phyloP scores from a whole-genome alignment of 495 filamentous ascomycete species.

The Halenospora varia region DNA sequence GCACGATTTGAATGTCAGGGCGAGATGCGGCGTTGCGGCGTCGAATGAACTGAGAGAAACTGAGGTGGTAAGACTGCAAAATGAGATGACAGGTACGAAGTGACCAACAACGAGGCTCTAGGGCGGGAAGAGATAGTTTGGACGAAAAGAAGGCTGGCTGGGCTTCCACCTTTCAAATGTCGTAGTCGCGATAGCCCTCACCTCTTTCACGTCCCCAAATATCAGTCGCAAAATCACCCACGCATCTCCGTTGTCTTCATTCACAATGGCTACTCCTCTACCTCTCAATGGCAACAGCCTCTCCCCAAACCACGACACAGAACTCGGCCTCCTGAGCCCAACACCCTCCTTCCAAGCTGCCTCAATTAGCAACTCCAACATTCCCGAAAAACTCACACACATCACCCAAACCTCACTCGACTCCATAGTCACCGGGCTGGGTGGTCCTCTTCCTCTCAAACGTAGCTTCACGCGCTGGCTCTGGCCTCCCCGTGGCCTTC shows the following conservation, averaged over 20 bases:
- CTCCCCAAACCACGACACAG: not conserved
- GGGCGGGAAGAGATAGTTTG: too few relatives aligned
- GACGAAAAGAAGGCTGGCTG: too few relatives aligned
- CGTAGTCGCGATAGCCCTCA: not conserved
- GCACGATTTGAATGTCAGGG: too few relatives aligned
- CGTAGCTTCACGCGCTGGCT: not conserved
- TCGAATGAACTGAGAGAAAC: too few relatives aligned
- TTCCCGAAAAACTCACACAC: not conserved
- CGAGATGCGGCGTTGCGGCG: too few relatives aligned
- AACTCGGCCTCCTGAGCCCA: too few relatives aligned
- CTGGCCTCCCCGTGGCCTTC: not conserved
- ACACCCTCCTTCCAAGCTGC: too few relatives aligned
- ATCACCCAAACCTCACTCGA: not conserved
- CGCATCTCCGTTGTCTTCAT: not conserved
- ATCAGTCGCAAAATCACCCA: not conserved
- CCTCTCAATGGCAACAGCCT: not conserved
- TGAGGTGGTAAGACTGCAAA: too few relatives aligned
- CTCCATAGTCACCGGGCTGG: not conserved
- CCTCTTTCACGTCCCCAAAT: not conserved
- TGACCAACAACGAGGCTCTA: too few relatives aligned
- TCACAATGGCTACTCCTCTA: not conserved
- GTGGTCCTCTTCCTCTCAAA: not conserved
- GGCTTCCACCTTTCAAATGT: not conserved
- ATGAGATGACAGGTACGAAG: too few relatives aligned
- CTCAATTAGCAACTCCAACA: too few relatives aligned